Percentiles rank a stretch among this genome's conserved stretches.
Evolutionary conservation across 176 grass and related monocot genomes (phyloP).

Genomic region (Chrysopogon serrulatus): DNA sequence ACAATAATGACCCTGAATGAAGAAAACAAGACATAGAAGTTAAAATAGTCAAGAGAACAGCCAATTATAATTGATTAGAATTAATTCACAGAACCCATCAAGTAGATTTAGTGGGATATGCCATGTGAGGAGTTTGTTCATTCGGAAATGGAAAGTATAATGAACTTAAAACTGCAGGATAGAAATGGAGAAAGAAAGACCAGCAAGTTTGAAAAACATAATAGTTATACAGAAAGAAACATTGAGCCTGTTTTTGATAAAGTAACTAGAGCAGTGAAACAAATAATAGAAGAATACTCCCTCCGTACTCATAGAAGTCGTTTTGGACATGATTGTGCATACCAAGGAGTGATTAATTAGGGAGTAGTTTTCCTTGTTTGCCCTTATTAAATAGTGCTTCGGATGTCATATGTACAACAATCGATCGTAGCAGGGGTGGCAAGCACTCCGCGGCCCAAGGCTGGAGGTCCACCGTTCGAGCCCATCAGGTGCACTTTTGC

Average conservation of each 20-base stretch:
- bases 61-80: not conserved
- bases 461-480: no score
- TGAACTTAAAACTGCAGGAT: not conserved
- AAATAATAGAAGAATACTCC: not conserved
- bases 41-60: not conserved
- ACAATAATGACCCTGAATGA: slow-evolving; percentile 70
- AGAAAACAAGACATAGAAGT: not conserved
- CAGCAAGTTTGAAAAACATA: not conserved
- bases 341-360: no score
- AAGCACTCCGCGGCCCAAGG: no score
- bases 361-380: no score
- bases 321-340: no score
- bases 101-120: not conserved
- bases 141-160: not conserved
- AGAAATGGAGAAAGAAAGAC: not conserved
- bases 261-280: not conserved
- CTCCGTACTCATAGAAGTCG: no score
- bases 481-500: no score
- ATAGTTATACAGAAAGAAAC: not conserved
- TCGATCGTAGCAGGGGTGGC: no score
- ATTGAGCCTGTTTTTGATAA: not conserved
- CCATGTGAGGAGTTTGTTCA: not conserved
- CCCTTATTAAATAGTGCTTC: no score
- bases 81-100: not conserved
- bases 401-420: no score